phyloP scores from a whole-genome alignment of 306 rosid genomes.

The Prunus salicina region DNA sequence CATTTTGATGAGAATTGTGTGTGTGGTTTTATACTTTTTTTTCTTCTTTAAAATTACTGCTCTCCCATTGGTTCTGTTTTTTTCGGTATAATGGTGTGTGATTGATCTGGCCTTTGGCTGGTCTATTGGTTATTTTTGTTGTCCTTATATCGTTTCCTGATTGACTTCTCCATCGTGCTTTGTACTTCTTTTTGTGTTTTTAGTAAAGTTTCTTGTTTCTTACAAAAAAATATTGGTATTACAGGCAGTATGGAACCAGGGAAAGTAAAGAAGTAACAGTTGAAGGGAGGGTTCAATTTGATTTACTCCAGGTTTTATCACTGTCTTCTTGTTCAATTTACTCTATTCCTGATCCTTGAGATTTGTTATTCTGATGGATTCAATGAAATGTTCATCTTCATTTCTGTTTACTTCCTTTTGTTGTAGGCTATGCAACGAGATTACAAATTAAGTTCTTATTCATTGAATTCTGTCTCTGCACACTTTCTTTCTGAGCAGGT shows the following conservation, averaged over 20 bases:
- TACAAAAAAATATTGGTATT: conserved; percentile 18
- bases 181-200: not conserved
- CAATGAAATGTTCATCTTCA: conserved; percentile 18
- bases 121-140: not conserved
- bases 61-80: not conserved
- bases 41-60: not conserved
- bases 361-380: not conserved
- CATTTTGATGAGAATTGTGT: not conserved
- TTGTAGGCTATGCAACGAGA: conserved; percentile 86
- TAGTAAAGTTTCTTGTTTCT: not conserved
- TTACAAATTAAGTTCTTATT: conserved; percentile 91
- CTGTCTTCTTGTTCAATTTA: conserved; percentile 21
- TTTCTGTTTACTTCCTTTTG: conserved; percentile 22
- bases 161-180: not conserved
- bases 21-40: not conserved
- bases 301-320: conserved; percentile 82
- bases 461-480: conserved; percentile 92
- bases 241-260: conserved; percentile 90
- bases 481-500: conserved; percentile 98
- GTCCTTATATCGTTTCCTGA: not conserved
- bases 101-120: not conserved
- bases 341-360: conserved; percentile 15
- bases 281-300: conserved; percentile 99
- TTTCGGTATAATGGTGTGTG: not conserved
- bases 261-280: conserved; percentile 92